These are phyloP conservation scores for Eruca vesicaria DNA, from an alignment of 441 rosid species.

Conservation along the genomic window DNA sequence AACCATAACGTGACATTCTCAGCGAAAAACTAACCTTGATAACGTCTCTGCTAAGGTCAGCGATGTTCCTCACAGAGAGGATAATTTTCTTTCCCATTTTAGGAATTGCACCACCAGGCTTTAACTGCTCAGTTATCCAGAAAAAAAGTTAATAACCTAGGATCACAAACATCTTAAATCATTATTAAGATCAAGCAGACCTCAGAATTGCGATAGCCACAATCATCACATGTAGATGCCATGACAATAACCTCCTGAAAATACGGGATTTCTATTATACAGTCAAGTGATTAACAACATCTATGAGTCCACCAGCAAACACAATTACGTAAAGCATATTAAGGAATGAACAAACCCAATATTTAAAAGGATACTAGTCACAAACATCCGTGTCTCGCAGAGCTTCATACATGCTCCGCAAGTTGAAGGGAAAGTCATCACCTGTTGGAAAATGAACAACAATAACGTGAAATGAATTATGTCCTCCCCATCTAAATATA, in stretches of 20 bases:
- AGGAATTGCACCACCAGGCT: slow-evolving; percentile 88
- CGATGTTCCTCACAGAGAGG: slow-evolving; percentile 50
- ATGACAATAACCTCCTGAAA: slow-evolving; percentile 98
- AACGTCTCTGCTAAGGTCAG: slow-evolving; percentile 90
- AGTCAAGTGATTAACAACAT: slow-evolving; percentile 49
- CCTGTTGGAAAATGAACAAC: slow-evolving; percentile 66
- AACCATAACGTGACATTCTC: not conserved
- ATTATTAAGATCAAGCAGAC: slow-evolving; percentile 39
- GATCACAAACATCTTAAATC: not conserved
- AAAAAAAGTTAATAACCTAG: slow-evolving; percentile 2
- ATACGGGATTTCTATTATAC: slow-evolving; percentile 79
- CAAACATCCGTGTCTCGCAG: slow-evolving; percentile 94
- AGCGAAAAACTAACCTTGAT: slow-evolving; percentile 64
- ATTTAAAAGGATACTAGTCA: slow-evolving; percentile 88
- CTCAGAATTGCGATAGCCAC: slow-evolving; percentile 98
- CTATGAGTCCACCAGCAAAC: not conserved
- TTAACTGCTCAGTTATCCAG: slow-evolving; percentile 66
- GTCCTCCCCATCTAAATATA: too few relatives aligned
- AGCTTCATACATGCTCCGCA: slow-evolving; percentile 68
- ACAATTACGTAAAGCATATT: not conserved
- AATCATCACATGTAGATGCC: slow-evolving; percentile 89
- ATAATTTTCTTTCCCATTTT: slow-evolving; percentile 78
- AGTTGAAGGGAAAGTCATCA: slow-evolving; percentile 94
- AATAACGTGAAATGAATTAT: slow-evolving; percentile 6
- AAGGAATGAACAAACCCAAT: not conserved